Evolutionary conservation across 2,329 filamentous ascomycete genomes (phyloP), one percentile per base, ranked within the genome.

Genomic region (Drechslerella dactyloides): DNA sequence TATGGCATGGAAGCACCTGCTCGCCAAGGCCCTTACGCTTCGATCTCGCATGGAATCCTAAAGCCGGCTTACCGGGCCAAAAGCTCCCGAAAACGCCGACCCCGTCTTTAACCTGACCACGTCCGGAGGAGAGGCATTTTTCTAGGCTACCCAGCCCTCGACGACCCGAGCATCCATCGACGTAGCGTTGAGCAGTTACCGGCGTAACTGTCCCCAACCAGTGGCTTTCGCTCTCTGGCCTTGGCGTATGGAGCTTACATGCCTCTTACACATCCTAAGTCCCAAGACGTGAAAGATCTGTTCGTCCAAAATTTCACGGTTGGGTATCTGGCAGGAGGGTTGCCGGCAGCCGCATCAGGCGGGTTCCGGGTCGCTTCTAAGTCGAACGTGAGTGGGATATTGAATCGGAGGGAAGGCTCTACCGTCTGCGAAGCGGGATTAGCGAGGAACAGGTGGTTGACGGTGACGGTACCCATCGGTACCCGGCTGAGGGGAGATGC

Each of bases 331-430:
- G 66, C 44, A n/a, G 46, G 46, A 6, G 1, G 8, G 10, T 40
- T 56, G 35, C 60, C 44, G 3, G 5, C 10, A 1, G 3, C 2
- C 1, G 23, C 44, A 6, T n/a, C 44, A 6, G 17, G 30, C 23
- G n/a, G 48, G 1, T 60, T 44, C 50, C 59, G 64, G 23, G 59
- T 64, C 13, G 66, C 66, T 2, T 64, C 33, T 17, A 5, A 54
- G 42, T 64, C 27, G 66, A 70, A 21, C 37, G 37, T 4, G 17
- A 10, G 2, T 70, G 66, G 66, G 66, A 70, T 23, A 19, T 60
- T 1, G 66, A 70, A 8, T 19, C 64, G 8, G 48, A 60, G 33
- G 17, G 30, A 13, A 35, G 35, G 1, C 24, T 64, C 13, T 64
- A 33, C 23, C 53, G 66, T 10, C 24, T 44, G 5, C 19, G 54